Evolutionary conservation across 2,329 filamentous ascomycete species (phyloP).

Genomic region (Cladosporium sp.): DNA sequence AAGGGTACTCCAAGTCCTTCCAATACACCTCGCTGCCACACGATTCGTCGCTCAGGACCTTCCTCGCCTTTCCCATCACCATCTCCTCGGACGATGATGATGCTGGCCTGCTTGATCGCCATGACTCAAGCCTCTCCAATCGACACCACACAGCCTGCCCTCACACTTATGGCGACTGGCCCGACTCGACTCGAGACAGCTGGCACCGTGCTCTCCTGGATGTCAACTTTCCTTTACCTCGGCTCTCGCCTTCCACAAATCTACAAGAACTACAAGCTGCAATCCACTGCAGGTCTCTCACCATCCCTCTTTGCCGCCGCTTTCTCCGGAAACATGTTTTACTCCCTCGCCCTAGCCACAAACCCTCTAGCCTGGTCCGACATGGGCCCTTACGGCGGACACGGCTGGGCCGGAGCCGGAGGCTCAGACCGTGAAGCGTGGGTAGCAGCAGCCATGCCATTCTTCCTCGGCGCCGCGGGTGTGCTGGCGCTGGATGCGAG

Average conservation of each 20-base stretch:
- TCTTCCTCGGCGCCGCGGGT: constrained; percentile 67
- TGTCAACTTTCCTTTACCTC: constrained; percentile 59
- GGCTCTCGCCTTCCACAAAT: constrained; percentile 65
- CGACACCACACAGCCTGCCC: constrained; percentile 15
- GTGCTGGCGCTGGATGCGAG: constrained; percentile 64
- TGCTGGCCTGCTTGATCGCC: constrained; percentile 50
- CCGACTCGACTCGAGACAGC: constrained; percentile 44
- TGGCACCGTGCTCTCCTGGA: constrained; percentile 58
- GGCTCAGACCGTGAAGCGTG: constrained; percentile 59
- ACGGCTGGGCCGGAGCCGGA: constrained; percentile 59
- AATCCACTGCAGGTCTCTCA: constrained; percentile 65
- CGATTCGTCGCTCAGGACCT: constrained; percentile 34
- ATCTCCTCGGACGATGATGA: constrained; percentile 50
- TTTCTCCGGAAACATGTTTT: constrained; percentile 69
- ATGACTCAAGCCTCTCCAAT: constrained; percentile 44
- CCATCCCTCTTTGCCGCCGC: constrained; percentile 66
- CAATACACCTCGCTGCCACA: constrained; percentile 30
- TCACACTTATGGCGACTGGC: constrained; percentile 26
- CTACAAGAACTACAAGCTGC: constrained; percentile 64
- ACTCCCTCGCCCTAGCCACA: constrained; percentile 62
- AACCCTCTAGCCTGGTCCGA: constrained; percentile 66
- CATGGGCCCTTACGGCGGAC: constrained; percentile 56
- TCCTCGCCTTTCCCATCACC: constrained; percentile 46
- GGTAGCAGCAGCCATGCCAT: constrained; percentile 61
- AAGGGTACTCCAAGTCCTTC: constrained; percentile 28